Evolutionary conservation across 495 filamentous ascomycete genomes (phyloP).

Genomic region (Podospora didyma): DNA sequence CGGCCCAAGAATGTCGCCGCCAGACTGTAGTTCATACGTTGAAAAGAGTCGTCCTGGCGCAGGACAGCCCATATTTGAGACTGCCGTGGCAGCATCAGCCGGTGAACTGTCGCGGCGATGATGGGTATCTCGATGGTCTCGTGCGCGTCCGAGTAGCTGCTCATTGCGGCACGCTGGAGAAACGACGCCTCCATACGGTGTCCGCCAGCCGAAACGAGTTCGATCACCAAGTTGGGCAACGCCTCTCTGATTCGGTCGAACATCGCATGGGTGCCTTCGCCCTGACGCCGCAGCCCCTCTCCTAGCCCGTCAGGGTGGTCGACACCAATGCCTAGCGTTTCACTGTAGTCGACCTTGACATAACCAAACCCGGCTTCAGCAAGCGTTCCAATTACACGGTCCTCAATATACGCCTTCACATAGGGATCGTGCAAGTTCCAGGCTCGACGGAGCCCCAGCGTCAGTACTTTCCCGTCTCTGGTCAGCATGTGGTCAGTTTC

Average conservation of each 20-base stretch:
- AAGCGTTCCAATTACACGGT: slow-evolving; percentile 1
- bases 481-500: slow-evolving; percentile 3
- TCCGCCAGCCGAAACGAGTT: slow-evolving; percentile 2
- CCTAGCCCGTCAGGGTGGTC: slow-evolving; percentile 1
- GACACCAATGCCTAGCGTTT: slow-evolving; percentile 4
- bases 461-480: slow-evolving; percentile 1
- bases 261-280: slow-evolving; percentile 4
- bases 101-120: neutral
- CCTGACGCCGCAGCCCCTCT: slow-evolving; percentile 3
- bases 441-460: slow-evolving; percentile 2
- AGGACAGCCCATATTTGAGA: slow-evolving; percentile 3
- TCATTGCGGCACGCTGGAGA: neutral
- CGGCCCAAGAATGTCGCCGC: slow-evolving; percentile 4
- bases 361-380: slow-evolving; percentile 1
- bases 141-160: slow-evolving; percentile 3
- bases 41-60: neutral
- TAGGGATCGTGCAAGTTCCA: slow-evolving; percentile 5
- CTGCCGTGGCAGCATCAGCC: slow-evolving; percentile 4
- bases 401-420: neutral
- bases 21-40: slow-evolving; percentile 5
- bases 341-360: slow-evolving; percentile 5
- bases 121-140: slow-evolving; percentile 8
- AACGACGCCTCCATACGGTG: slow-evolving; percentile 4
- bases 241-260: slow-evolving; percentile 3
- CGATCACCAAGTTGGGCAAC: slow-evolving; percentile 5